phyloP scores from a whole-genome alignment of 2,329 filamentous ascomycete genomes.

The Cordyceps militaris region DNA sequence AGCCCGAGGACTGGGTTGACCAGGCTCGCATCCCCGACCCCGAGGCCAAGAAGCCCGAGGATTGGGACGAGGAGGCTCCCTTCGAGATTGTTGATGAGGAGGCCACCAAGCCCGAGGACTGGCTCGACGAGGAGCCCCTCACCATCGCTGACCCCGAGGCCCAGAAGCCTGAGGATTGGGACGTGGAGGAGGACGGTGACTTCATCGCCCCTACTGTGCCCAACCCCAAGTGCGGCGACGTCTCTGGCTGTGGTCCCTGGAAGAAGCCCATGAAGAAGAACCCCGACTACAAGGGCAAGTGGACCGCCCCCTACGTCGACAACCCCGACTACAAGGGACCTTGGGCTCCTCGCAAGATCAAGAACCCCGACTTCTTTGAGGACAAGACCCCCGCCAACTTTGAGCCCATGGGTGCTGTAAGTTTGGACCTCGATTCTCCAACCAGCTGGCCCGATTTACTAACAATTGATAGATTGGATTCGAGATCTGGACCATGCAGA shows the following conservation, averaged over 20 bases:
- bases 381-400: constrained; percentile 96
- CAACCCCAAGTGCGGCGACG: constrained; percentile 94
- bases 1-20: constrained; percentile 95
- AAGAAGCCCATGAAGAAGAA: constrained; percentile 87
- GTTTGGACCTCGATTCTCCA: constrained; percentile 35
- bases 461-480: constrained; percentile 68
- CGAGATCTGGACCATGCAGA: constrained; percentile 99
- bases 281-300: constrained; percentile 98
- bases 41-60: constrained; percentile 90
- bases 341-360: constrained; percentile 92
- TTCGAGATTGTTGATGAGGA: constrained; percentile 94
- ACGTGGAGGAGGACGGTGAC: constrained; percentile 98
- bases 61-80: constrained; percentile 98
- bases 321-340: constrained; percentile 97
- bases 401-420: constrained; percentile 94
- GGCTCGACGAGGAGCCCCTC: constrained; percentile 83
- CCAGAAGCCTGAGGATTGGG: constrained; percentile 97
- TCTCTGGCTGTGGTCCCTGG: constrained; percentile 91
- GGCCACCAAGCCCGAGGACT: constrained; percentile 86
- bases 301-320: constrained; percentile 85
- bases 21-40: constrained; percentile 86
- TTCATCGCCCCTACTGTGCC: constrained; percentile 84
- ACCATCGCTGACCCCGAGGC: constrained; percentile 88
- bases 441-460: constrained; percentile 13
- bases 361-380: constrained; percentile 94